phyloP scores from a whole-genome alignment of 2,329 filamentous ascomycete species.

The Fusarium drepaniforme region DNA sequence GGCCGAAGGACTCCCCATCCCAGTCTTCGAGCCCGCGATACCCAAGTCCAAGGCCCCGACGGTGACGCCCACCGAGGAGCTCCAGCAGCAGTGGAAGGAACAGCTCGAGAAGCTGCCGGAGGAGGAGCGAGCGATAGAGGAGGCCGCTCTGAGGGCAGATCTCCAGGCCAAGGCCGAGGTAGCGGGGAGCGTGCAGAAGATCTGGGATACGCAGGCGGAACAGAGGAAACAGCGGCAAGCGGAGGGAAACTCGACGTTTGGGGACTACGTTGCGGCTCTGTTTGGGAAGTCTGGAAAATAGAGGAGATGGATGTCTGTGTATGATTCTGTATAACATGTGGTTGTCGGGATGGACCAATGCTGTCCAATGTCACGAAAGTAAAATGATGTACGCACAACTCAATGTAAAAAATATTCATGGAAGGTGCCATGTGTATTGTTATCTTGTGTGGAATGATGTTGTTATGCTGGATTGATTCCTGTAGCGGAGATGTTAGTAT shows the following conservation, averaged over 20 bases:
- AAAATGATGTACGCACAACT: background rate
- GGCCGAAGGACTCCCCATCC: conserved; percentile 68
- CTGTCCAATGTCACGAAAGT: background rate
- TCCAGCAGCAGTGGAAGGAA: conserved; percentile 65
- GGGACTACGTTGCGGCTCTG: conserved; percentile 46
- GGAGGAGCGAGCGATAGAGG: conserved; percentile 71
- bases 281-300: conserved; percentile 47
- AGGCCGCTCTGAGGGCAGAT: conserved; percentile 74
- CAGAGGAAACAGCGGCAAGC: conserved; percentile 61
- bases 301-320: conserved; percentile 9
- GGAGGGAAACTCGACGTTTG: conserved; percentile 48
- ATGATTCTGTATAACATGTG: conserved; percentile 36
- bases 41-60: conserved; percentile 46
- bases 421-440: background rate
- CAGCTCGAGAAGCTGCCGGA: conserved; percentile 69
- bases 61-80: conserved; percentile 54
- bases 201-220: conserved; percentile 60
- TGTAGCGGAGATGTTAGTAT: background rate
- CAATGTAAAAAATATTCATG: background rate
- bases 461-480: background rate
- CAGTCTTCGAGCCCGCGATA: conserved; percentile 70
- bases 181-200: conserved; percentile 65
- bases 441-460: background rate
- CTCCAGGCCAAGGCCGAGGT: conserved; percentile 71
- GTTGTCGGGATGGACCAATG: background rate